A percentile compares a stretch with the other conserved stretches of the same genome.
Evolutionary conservation across 2,329 filamentous ascomycete species (phyloP).

Genomic region (Monascus ruber): DNA sequence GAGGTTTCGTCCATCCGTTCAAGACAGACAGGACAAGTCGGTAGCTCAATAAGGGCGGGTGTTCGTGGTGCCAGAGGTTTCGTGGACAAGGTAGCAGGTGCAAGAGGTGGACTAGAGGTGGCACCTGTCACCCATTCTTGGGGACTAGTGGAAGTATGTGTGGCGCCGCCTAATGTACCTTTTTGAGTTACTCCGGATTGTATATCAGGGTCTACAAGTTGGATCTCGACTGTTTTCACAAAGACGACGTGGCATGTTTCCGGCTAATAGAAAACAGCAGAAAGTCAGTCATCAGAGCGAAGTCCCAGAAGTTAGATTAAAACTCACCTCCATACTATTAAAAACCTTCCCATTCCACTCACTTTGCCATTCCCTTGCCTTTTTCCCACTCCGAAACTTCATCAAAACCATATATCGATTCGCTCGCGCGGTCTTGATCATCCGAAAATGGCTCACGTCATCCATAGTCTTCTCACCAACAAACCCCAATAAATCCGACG

Average conservation of each 20-base stretch:
- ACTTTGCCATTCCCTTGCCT: slow-evolving; percentile 67
- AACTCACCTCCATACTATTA: slow-evolving; percentile 70
- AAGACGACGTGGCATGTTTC: slow-evolving; percentile 94
- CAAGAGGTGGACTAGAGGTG: slow-evolving; percentile 19
- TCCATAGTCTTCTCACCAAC: slow-evolving; percentile 78
- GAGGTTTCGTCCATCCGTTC: slow-evolving; percentile 98
- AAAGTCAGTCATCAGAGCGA: slow-evolving; percentile 1
- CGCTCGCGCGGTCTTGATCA: slow-evolving; percentile 79
- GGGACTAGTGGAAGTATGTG: slow-evolving; percentile 16
- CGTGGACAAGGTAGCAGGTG: slow-evolving; percentile 39
- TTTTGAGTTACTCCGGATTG: slow-evolving; percentile 27
- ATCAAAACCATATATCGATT: slow-evolving; percentile 93
- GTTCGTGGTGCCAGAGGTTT: slow-evolving; percentile 64
- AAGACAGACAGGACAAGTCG: slow-evolving; percentile 90
- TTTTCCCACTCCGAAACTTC: slow-evolving; percentile 70
- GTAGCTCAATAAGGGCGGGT: slow-evolving; percentile 76
- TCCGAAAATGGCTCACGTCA: slow-evolving; percentile 82
- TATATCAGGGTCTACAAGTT: slow-evolving; percentile 44
- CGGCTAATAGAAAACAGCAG: slow-evolving; percentile 42
- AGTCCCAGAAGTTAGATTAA: neutral
- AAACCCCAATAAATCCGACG: slow-evolving; percentile 82
- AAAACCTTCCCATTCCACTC: slow-evolving; percentile 91
- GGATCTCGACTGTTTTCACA: slow-evolving; percentile 81
- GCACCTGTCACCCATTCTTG: slow-evolving; percentile 54
- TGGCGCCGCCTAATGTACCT: slow-evolving; percentile 50